Evolutionary conservation across 495 filamentous ascomycete genomes (phyloP).

Genomic region (Penicillium canescens): DNA sequence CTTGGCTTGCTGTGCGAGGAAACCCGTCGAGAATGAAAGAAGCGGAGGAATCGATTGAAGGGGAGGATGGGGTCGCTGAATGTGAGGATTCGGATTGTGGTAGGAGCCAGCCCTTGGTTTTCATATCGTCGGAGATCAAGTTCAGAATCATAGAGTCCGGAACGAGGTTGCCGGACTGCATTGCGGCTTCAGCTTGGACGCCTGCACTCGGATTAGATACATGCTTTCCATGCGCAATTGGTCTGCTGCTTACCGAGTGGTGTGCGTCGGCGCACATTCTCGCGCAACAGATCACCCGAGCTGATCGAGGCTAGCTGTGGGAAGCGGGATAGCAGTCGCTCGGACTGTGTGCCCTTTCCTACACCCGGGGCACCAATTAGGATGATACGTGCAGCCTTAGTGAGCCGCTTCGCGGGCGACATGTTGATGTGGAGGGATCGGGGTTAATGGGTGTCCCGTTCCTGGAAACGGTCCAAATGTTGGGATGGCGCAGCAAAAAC

Average conservation of each 20-base stretch:
- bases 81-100: constrained; percentile 14
- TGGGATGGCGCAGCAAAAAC: constrained; percentile 5
- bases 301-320: constrained; percentile 89
- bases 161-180: constrained; percentile 81
- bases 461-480: not conserved
- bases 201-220: constrained; percentile 49
- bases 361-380: constrained; percentile 90
- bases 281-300: constrained; percentile 86
- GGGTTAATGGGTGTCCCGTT: not conserved
- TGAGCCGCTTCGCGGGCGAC: constrained; percentile 52
- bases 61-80: constrained; percentile 15
- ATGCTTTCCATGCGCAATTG: not conserved
- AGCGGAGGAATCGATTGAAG: constrained; percentile 69
- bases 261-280: constrained; percentile 88
- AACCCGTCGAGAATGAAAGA: constrained; percentile 97
- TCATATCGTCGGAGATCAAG: constrained; percentile 85
- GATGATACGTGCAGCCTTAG: constrained; percentile 86
- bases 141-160: constrained; percentile 88
- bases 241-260: constrained; percentile 65
- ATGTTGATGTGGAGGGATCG: constrained; percentile 9
- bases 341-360: constrained; percentile 94
- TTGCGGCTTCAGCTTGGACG: constrained; percentile 82
- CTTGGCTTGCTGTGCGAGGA: constrained; percentile 83
- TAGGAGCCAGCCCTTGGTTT: constrained; percentile 76
- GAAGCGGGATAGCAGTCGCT: constrained; percentile 80